Evolutionary conservation across 768 basidiomycete genomes (phyloP).

Genomic region (Tulasnella sp.): DNA sequence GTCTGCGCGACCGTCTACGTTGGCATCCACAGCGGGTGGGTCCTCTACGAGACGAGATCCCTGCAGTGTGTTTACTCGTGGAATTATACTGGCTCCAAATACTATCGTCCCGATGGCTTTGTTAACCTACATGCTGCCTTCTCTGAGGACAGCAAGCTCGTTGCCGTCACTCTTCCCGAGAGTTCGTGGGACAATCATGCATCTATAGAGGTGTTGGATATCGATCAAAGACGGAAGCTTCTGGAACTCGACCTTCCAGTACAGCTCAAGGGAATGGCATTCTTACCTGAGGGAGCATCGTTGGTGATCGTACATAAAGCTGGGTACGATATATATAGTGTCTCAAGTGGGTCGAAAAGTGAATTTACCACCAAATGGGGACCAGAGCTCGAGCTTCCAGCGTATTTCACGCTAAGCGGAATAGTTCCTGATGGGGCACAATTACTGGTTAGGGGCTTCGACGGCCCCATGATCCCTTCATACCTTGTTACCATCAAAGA

Average conservation of each 20-base stretch:
- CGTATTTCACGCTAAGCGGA: no score
- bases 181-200: no score
- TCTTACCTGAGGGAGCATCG: neutral
- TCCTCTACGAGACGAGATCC: neutral
- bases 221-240: neutral
- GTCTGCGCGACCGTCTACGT: neutral
- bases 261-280: neutral
- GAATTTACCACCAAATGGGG: no score
- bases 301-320: neutral
- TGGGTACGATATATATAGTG: neutral
- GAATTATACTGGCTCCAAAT: no score
- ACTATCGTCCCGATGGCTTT: no score
- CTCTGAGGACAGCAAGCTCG: neutral
- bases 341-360: neutral
- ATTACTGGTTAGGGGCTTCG: no score
- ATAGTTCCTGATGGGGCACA: no score
- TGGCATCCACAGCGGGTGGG: neutral
- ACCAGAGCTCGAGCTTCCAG: no score
- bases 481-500: neutral
- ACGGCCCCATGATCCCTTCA: no score
- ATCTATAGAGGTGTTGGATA: neutral
- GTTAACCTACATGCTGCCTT: neutral
- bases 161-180: neutral
- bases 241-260: neutral
- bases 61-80: neutral